These are phyloP conservation scores for Eucalyptus marginata DNA, from an alignment of 345 rosid species.

Conservation along the genomic window DNA sequence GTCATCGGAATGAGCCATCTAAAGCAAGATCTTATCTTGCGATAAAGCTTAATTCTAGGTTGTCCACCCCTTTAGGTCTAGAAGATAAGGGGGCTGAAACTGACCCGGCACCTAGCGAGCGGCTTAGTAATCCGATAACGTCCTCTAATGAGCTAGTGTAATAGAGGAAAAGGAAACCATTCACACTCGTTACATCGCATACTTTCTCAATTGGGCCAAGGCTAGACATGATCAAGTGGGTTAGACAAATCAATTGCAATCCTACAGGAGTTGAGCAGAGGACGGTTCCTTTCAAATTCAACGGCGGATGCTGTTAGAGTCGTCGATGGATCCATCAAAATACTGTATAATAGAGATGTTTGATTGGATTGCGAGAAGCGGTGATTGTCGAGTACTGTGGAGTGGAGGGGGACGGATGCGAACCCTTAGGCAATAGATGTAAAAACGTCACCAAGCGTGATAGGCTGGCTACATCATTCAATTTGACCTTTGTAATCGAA, in stretches of 20 bases:
- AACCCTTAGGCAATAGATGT: not conserved
- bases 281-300: not conserved
- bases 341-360: not conserved
- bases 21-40: not conserved
- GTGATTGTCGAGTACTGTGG: accelerated
- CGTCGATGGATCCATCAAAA: not conserved
- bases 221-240: not conserved
- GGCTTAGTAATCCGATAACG: not conserved
- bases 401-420: not conserved
- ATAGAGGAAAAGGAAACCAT: not conserved
- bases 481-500: not conserved
- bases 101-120: not conserved
- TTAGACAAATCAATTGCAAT: not conserved
- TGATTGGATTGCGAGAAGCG: not conserved
- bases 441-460: not conserved
- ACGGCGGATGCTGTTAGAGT: too few species aligned
- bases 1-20: not conserved
- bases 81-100: not conserved
- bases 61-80: not conserved
- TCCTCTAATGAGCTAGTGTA: not conserved
- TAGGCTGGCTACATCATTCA: not conserved
- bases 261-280: not conserved
- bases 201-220: not conserved
- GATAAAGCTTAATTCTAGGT: not conserved
- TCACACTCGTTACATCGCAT: not conserved